A percentile compares a stretch with the other conserved stretches of the same genome.
Conservation (phyloP, 2,329 filamentous ascomycete genomes). For the Fusarium goolgardi region DNA sequence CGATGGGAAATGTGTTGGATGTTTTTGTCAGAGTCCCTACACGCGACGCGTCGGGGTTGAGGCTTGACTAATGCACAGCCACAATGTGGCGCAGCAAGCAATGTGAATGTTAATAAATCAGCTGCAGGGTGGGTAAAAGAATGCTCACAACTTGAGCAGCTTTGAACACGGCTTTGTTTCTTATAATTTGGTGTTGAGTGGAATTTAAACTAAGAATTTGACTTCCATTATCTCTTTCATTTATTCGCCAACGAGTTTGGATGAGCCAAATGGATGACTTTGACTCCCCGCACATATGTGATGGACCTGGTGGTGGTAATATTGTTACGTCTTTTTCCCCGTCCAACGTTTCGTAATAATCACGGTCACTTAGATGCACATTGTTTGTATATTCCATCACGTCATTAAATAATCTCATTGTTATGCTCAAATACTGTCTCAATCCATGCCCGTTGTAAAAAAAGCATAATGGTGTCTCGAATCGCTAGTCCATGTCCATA, state of each 20-base stretch:
- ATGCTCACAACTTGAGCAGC: background rate
- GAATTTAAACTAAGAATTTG: fast-evolving
- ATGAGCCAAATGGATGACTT: too few relatives aligned
- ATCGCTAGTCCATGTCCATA: background rate
- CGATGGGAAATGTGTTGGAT: background rate
- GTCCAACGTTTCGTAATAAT: too few relatives aligned
- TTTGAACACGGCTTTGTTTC: fast-evolving
- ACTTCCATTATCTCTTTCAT: too few relatives aligned
- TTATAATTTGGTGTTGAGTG: fast-evolving
- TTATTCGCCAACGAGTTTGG: too few relatives aligned
- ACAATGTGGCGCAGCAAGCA: too few relatives aligned
- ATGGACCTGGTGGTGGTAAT: too few relatives aligned
- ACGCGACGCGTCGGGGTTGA: conserved; percentile 14
- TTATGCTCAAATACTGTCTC: fast-evolving
- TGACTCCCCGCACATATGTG: too few relatives aligned
- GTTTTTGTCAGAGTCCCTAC: background rate
- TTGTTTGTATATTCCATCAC: too few relatives aligned
- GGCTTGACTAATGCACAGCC: background rate
- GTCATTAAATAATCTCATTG: background rate
- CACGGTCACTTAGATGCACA: too few relatives aligned
- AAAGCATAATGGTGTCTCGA: background rate
- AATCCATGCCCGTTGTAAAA: background rate
- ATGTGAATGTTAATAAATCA: fast-evolving
- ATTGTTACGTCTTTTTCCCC: too few relatives aligned
- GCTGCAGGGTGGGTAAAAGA: background rate